Evolutionary conservation across 352 stramenopile genomes (phyloP).

Genomic region (Phytophthora pinifolia): DNA sequence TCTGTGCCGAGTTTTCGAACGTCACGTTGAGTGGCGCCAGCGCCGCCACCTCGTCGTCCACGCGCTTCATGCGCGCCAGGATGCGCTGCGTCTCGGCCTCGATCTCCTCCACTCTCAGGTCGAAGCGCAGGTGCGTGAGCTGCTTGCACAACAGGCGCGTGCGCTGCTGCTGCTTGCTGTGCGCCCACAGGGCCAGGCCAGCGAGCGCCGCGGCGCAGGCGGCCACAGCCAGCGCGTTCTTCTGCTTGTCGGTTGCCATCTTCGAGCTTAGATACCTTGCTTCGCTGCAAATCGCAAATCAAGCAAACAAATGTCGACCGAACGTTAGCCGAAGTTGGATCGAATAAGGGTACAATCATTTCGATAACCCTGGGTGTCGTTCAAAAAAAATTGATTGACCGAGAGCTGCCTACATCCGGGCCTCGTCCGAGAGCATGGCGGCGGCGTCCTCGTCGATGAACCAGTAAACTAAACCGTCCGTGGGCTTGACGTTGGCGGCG

Average conservation of each 20-base stretch:
- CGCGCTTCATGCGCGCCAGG: conserved; percentile 62
- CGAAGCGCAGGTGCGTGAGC: conserved; percentile 70
- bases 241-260: conserved; percentile 57
- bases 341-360: too few relatives aligned
- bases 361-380: too few relatives aligned
- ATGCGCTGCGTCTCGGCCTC: conserved; percentile 66
- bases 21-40: conserved; percentile 40
- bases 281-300: too few relatives aligned
- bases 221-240: conserved; percentile 53
- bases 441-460: conserved; percentile 84
- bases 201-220: conserved; percentile 47
- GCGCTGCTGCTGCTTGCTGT: conserved; percentile 46
- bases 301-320: too few relatives aligned
- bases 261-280: too few relatives aligned
- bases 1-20: conserved; percentile 75
- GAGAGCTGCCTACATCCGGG: conserved; percentile 36
- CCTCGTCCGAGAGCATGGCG: conserved; percentile 49
- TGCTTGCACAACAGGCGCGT: conserved; percentile 45
- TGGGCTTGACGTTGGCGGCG: conserved; percentile 70
- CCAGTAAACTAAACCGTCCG: conserved; percentile 76
- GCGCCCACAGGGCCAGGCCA: conserved; percentile 52
- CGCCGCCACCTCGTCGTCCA: conserved; percentile 70
- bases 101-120: conserved; percentile 75
- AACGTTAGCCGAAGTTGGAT: too few relatives aligned
- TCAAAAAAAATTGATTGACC: too few relatives aligned